Base-by-base conservation (phyloP, 2,329 filamentous ascomycete genomes). In the Trichoderma arundinaceum region DNA sequence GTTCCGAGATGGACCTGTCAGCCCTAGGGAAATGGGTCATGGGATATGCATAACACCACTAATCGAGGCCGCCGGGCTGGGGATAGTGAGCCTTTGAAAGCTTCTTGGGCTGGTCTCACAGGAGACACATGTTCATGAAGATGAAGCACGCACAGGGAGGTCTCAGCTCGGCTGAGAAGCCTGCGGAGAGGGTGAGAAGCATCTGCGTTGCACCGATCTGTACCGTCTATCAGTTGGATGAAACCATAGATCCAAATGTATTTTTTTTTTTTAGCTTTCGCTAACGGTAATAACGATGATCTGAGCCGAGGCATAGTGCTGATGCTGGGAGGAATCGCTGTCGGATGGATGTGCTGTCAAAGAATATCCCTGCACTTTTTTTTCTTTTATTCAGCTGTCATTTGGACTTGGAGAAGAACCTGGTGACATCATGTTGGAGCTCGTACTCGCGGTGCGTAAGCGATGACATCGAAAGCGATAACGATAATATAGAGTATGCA, bases 31-130 rank as follows among this genome's bases (percentile, higher is more conserved):
- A 17, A 59, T 22, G 52, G 64, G 28, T 19, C 19, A 46, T 49
- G 51, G 56, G 41, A 60, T 48, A 65, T 65, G 64, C 46, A 35
- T 28, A 60, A 43, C 44, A 56, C 52, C 35, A 38, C 10, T 19
- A 28, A 15, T 44, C 17, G 33, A 39, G 38, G 17, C n/a, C 4
- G 19, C 19, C 41, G 17, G 5, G 49, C n/a, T n/a, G 32, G 63
- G 38, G 38, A 46, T 9, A 48, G 46, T 4, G 46, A 28, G 22
- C 22, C 17, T 58, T 33, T 44, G 54, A 58, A 44, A 28, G 38
- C n/a, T 15, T 17, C 43, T 58, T 46, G 17, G 54, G 19, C 22
- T 28, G 22, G 4, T 28, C 22, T 28, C 22, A 28, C 22, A 4
- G 22, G 4, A 28, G 22, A 35, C 39, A 58, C 54, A 7, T 10